Evolutionary conservation across 2,329 filamentous ascomycete genomes (phyloP), one percentile per base, ranked within the genome.

Genomic region (Penicillium digitatum): DNA sequence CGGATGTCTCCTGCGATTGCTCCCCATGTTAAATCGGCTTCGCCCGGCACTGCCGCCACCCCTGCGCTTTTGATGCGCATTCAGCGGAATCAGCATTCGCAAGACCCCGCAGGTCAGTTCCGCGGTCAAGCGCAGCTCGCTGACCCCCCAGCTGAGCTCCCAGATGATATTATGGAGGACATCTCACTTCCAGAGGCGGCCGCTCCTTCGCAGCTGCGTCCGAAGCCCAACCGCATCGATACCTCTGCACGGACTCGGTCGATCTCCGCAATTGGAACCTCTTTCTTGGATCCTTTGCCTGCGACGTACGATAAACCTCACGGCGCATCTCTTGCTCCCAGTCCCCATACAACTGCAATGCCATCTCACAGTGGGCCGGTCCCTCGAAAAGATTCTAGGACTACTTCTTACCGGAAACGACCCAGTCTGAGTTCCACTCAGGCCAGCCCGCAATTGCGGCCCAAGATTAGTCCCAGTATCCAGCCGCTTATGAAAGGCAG

Each of bases 401-500:
- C 56, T 63, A 56, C 80, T 76, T 54, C 65, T 46, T 63, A 77
- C 78, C 24, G 78, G 77, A 94, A 92, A 73, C 81, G 90, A 56
- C 76, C 80, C 20, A 92, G 88, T 63, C 78, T 85, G 27, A 83
- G 82, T 65, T 89, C 88, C 2, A 82, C 86, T 7, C 85, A 92
- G n/a, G 84, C 88, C 10, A 96, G 91, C 39, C 93, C 94, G 6
- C 92, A 93, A 16, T 74, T 97, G 34, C 80, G 90, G 27, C 94
- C 94, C 2, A 89, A 85, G 70, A 96, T 97, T 58, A 96, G 92
- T 26, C 94, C 93, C 3, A 95, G 85, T 71, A 96, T 99, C 72
- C 95, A 96, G 70, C 93, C 94, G 10, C 74, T 96, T 22, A 81
- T 96, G 44, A 90, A 91, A 20, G 87, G 83, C 62, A 81, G 82